Percentiles rank a stretch among this genome's conserved stretches.
phyloP scores from a whole-genome alignment of 352 stramenopile species.

The Phytopythium cucurbitacearum region DNA sequence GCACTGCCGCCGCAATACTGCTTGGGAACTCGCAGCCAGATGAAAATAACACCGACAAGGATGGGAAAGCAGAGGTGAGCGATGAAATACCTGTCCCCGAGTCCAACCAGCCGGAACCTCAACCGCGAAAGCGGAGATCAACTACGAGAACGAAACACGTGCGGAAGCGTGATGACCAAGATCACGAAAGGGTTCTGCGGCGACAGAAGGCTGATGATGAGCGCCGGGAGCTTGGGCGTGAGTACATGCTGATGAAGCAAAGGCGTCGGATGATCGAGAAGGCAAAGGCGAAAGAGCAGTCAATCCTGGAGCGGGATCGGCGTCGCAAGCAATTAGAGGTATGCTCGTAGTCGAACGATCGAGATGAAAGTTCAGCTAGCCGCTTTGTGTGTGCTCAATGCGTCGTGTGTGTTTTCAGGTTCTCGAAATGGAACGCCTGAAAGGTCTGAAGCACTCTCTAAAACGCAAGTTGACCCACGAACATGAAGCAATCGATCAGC shows the following conservation, averaged over 20 bases:
- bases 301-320: constrained; percentile 31
- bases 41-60: too few relatives aligned
- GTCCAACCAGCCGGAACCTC: too few relatives aligned
- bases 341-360: not conserved
- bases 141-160: too few relatives aligned
- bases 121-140: too few relatives aligned
- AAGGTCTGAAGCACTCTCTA: constrained; percentile 13
- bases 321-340: constrained; percentile 51
- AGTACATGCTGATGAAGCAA: constrained; percentile 69
- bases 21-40: too few relatives aligned
- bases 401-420: constrained; percentile 7
- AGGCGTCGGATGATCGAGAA: constrained; percentile 30
- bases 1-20: too few relatives aligned
- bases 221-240: constrained; percentile 48
- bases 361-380: not conserved
- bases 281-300: constrained; percentile 30
- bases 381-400: not conserved
- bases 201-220: constrained; percentile 25
- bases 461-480: not conserved
- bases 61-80: too few relatives aligned
- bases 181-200: constrained; percentile 5
- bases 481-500: constrained; percentile 2
- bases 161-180: not conserved
- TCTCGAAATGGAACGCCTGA: constrained; percentile 21
- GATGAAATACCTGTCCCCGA: too few relatives aligned